Conservation (phyloP, 148 eudicot genomes). For the Rheum nobile region DNA sequence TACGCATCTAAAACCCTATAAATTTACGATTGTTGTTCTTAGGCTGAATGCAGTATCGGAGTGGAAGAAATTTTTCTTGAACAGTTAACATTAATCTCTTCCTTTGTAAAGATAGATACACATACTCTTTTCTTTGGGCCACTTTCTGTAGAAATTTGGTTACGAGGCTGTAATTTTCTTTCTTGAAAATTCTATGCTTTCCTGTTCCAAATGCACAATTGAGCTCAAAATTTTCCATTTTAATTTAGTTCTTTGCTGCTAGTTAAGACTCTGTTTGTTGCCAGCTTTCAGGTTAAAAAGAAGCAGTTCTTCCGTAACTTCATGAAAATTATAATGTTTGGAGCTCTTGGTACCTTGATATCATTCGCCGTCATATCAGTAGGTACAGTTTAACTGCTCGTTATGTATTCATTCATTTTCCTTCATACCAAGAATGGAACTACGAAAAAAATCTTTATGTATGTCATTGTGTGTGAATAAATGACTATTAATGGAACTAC, state of each 20-base stretch:
- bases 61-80: neutral
- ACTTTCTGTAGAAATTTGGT: neutral
- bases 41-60: neutral
- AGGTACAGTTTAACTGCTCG: conserved; percentile 14
- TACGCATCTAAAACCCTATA: too few species aligned
- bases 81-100: neutral
- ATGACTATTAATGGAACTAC: neutral
- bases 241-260: neutral
- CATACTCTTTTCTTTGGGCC: neutral
- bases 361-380: conserved; percentile 43
- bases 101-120: neutral
- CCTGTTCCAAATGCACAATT: neutral
- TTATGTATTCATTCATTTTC: neutral
- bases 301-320: conserved; percentile 63
- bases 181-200: neutral
- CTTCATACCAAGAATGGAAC: neutral
- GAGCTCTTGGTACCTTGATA: conserved; percentile 57
- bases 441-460: neutral
- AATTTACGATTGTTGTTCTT: neutral
- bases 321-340: conserved; percentile 51
- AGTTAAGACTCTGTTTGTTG: conserved; percentile 7
- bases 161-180: neutral
- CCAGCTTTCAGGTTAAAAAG: conserved; percentile 67
- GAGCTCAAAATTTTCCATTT: neutral
- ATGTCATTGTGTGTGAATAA: neutral